Evolutionary conservation across 2,329 filamentous ascomycete genomes (phyloP), one percentile per base, ranked within the genome.

Genomic region (Ilyonectria destructans): DNA sequence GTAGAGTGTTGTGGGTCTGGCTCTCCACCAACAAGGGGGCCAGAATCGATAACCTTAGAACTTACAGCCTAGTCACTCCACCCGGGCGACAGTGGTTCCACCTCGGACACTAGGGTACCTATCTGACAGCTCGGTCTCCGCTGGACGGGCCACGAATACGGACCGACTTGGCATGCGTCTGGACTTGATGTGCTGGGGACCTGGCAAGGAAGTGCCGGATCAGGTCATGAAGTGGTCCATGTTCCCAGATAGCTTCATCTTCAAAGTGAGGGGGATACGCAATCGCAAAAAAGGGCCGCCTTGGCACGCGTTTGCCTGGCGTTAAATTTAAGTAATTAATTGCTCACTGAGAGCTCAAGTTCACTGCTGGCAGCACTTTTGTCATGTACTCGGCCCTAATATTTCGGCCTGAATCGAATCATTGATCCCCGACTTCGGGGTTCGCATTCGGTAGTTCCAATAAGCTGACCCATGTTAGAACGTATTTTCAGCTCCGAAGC

Each of bases 81-180:
- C 57, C 51, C 56, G 21, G n/a, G 63, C 57, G 29, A 26, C 37
- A 17, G 63, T 65, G 63, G 63, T 65, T 35, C 63, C 57, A 65
- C 63, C 31, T 55, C 62, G 33, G 56, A 45, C 45, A 26, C 35
- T 33, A 23, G 40, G 51, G 49, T 26, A 26, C 26, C 21, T 43
- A 51, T 57, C 63, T 51, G 26, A 61, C 63, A 65, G 57, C 57
- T 60, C 63, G 57, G 57, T 60, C 51, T 56, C 33, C 49, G 57
- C 57, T 57, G 26, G 57, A 51, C n/a, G 51, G 29, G 35, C 40
- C 43, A 56, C 61, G 26, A 65, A 57, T 61, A 60, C 26, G 63
- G 63, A 65, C 57, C 63, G 63, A 65, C 35, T 52, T 60, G 33
- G n/a, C 33, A 31, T 23, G 49, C 21, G 13, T 19, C 35, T 37